A percentile compares a stretch with the other conserved stretches of the same genome.
Evolutionary conservation across 495 filamentous ascomycete species (phyloP).

Genomic region (Penicillium canescens): DNA sequence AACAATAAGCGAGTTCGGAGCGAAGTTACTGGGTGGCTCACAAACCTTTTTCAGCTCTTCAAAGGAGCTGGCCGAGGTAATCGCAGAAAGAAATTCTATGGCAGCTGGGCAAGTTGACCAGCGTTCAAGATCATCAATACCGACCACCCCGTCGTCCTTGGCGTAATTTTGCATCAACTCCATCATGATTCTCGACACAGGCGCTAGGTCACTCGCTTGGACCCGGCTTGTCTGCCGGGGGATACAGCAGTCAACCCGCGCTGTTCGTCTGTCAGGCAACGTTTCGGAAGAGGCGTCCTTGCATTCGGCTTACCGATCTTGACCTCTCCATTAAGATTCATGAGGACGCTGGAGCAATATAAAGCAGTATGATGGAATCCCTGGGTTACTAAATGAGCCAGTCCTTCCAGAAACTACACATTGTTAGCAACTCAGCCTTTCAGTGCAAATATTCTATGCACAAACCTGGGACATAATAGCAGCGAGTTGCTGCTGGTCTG

Average conservation of each 20-base stretch:
- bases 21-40: constrained; percentile 3
- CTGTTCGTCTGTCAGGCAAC: constrained; percentile 1
- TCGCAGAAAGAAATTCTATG: no score
- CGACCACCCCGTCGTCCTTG: no score
- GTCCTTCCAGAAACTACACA: constrained; percentile 13
- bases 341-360: no score
- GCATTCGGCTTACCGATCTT: no score
- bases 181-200: constrained; percentile 21
- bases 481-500: no score
- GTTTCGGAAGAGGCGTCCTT: neutral
- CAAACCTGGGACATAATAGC: no score
- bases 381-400: constrained; percentile 10
- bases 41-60: constrained; percentile 25
- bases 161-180: no score
- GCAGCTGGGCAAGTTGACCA: no score
- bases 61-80: constrained; percentile 21
- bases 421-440: constrained; percentile 3
- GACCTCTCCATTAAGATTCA: no score
- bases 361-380: constrained; percentile 12
- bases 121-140: no score
- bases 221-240: neutral
- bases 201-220: constrained; percentile 7
- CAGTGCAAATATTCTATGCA: neutral
- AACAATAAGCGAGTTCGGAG: constrained; percentile 2
- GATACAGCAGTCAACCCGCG: constrained; percentile 9